Percentiles rank a stretch among this genome's conserved stretches.
Evolutionary conservation across 2,329 filamentous ascomycete species (phyloP).

Genomic region (Alternaria triticina): DNA sequence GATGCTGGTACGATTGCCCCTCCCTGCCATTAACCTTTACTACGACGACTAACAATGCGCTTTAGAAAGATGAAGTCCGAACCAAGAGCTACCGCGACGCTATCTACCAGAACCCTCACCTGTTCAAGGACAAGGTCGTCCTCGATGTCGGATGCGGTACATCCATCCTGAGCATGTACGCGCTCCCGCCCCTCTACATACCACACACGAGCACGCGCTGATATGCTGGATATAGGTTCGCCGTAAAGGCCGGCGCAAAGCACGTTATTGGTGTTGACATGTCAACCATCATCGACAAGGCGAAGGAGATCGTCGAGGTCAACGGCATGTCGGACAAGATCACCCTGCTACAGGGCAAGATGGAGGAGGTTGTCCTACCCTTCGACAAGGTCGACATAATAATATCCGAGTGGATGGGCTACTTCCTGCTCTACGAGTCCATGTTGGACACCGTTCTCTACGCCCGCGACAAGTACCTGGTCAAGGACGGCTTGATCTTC

Average conservation of each 20-base stretch:
- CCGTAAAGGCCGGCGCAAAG: conserved; percentile 92
- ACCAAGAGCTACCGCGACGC: conserved; percentile 96
- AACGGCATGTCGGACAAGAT: conserved; percentile 97
- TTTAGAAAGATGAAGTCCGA: conserved; percentile 95
- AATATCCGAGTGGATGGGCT: conserved; percentile 99
- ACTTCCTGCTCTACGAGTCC: conserved; percentile 97
- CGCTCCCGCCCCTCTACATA: conserved; percentile 23
- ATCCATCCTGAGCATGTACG: conserved; percentile 96
- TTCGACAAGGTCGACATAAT: conserved; percentile 98
- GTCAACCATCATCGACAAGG: conserved; percentile 99
- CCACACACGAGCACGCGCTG: conserved; percentile 25
- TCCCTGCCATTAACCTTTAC: neutral
- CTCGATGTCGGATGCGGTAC: conserved; percentile 98
- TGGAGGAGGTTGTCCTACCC: conserved; percentile 96
- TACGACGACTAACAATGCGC: conserved; percentile 15
- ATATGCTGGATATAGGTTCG: conserved; percentile 72
- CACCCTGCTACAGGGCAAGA: conserved; percentile 97
- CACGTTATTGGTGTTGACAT: conserved; percentile 99
- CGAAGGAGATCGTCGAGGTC: conserved; percentile 86
- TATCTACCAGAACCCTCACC: conserved; percentile 94
- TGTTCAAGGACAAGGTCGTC: conserved; percentile 91
- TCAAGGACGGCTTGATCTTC: conserved; percentile 90
- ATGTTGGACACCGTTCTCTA: conserved; percentile 99
- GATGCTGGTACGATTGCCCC: conserved; percentile 78
- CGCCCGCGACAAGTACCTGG: conserved; percentile 89